Percentiles rank a stretch among this genome's conserved stretches.
These are phyloP conservation scores for Phytophthora capsici DNA, from an alignment of 352 stramenopile genomes.

Conservation along the genomic window DNA sequence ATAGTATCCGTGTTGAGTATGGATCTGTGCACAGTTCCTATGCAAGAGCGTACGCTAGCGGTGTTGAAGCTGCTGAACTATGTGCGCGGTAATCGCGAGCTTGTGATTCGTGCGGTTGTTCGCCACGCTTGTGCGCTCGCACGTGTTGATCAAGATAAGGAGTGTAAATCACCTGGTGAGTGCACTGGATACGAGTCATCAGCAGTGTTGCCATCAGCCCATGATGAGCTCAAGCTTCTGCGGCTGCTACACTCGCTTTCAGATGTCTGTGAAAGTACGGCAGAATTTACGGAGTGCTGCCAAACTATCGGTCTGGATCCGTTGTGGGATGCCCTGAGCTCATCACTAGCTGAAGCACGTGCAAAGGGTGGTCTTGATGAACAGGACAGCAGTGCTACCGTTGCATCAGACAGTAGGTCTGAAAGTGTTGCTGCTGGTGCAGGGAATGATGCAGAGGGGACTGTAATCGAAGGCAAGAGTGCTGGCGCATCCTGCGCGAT, in stretches of 20 bases:
- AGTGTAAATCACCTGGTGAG: slow-evolving; percentile 24
- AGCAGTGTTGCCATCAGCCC: slow-evolving; percentile 76
- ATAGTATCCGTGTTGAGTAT: slow-evolving; percentile 81
- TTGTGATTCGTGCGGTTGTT: slow-evolving; percentile 77
- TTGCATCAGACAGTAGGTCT: slow-evolving; percentile 13
- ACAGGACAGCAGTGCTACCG: slow-evolving; percentile 33
- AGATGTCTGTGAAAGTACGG: slow-evolving; percentile 76
- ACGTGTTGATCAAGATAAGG: slow-evolving; percentile 38
- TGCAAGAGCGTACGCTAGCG: slow-evolving; percentile 83
- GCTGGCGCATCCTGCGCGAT: slow-evolving; percentile 89
- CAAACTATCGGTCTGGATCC: slow-evolving; percentile 70
- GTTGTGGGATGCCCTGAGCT: slow-evolving; percentile 81
- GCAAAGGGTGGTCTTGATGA: slow-evolving; percentile 79
- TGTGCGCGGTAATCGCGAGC: slow-evolving; percentile 62
- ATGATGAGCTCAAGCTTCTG: slow-evolving; percentile 95
- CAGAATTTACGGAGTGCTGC: slow-evolving; percentile 76
- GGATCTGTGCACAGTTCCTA: slow-evolving; percentile 78
- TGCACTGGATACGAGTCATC: slow-evolving; percentile 64
- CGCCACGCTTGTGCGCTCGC: slow-evolving; percentile 60
- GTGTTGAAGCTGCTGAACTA: slow-evolving; percentile 83
- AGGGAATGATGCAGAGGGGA: slow-evolving; percentile 77
- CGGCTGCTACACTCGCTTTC: slow-evolving; percentile 96
- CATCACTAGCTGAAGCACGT: slow-evolving; percentile 77
- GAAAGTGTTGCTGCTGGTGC: slow-evolving; percentile 20
- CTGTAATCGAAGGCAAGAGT: slow-evolving; percentile 89